Evolutionary conservation across 352 stramenopile species (phyloP).

Genomic region (Phytophthora melonis): DNA sequence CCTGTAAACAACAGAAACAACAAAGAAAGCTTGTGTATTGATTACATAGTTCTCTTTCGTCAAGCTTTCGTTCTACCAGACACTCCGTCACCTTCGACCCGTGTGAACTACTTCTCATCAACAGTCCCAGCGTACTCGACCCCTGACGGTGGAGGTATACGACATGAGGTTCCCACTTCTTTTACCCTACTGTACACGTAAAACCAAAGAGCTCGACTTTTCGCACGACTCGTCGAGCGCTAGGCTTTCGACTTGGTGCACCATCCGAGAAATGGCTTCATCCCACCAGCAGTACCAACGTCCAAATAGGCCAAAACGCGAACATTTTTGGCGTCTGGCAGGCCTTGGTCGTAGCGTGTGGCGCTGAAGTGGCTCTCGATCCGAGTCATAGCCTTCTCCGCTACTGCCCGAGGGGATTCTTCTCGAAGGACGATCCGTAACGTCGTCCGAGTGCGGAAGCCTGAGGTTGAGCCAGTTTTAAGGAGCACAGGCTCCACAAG

Average conservation of each 20-base stretch:
- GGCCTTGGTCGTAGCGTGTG: slow-evolving; percentile 8
- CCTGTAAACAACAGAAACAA: too few relatives aligned
- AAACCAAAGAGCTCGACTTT: neutral
- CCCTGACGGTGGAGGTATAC: neutral
- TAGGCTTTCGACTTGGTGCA: slow-evolving; percentile 36
- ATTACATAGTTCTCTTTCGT: too few relatives aligned
- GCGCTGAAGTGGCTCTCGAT: slow-evolving; percentile 36
- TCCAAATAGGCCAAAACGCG: slow-evolving; percentile 8
- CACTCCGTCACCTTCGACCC: neutral
- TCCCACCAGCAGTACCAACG: slow-evolving; percentile 24
- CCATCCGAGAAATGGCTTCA: slow-evolving; percentile 26
- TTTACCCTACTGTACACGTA: too few relatives aligned
- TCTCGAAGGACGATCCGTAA: slow-evolving; percentile 19
- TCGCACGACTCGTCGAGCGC: slow-evolving; percentile 28
- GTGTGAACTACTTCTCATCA: neutral
- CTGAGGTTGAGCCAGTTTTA: neutral
- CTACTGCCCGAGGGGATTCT: neutral
- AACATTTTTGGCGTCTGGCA: neutral
- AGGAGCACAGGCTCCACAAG: slow-evolving; percentile 21
- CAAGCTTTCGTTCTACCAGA: too few relatives aligned
- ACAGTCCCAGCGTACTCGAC: neutral
- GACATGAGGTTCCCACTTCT: too few relatives aligned
- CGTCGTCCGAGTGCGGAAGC: slow-evolving; percentile 16
- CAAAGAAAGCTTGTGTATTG: too few relatives aligned
- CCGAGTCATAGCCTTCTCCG: neutral